phyloP scores from a whole-genome alignment of 805 yeast genomes.

The Candida ipomoeae region DNA sequence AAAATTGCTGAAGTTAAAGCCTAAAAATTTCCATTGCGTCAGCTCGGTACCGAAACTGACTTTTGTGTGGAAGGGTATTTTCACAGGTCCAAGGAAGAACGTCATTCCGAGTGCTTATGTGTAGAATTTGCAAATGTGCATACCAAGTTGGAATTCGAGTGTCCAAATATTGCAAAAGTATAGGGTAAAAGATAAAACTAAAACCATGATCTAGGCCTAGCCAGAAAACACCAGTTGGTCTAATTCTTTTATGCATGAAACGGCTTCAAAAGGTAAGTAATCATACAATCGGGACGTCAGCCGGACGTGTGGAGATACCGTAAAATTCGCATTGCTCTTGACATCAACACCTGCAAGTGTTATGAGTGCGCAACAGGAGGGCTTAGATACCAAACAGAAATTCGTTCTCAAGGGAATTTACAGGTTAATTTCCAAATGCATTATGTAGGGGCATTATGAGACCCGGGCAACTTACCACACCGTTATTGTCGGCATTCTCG shows the following conservation, averaged over 20 bases:
- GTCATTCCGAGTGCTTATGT: too few relatives aligned
- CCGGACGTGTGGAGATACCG: background rate
- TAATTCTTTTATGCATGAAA: background rate
- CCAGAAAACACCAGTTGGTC: too few relatives aligned
- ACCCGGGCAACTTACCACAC: background rate
- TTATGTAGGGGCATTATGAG: background rate
- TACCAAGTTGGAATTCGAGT: too few relatives aligned
- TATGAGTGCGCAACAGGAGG: background rate
- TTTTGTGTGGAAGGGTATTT: too few relatives aligned
- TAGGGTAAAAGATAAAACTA: too few relatives aligned
- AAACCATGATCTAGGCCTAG: too few relatives aligned
- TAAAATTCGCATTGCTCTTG: slow-evolving; percentile 2
- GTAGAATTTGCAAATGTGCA: too few relatives aligned
- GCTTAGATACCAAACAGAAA: background rate
- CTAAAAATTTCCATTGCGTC: too few relatives aligned
- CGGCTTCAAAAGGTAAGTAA: background rate
- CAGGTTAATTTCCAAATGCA: background rate
- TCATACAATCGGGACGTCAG: background rate
- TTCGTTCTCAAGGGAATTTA: background rate
- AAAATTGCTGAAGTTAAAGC: too few relatives aligned
- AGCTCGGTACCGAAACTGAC: too few relatives aligned
- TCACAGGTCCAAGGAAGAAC: too few relatives aligned
- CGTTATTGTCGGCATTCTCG: background rate
- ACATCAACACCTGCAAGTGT: background rate
- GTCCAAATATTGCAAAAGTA: too few relatives aligned